Evolutionary conservation across 306 rosid species (phyloP), one percentile per base, ranked within the genome.

Genomic region (Sicyos edulis): DNA sequence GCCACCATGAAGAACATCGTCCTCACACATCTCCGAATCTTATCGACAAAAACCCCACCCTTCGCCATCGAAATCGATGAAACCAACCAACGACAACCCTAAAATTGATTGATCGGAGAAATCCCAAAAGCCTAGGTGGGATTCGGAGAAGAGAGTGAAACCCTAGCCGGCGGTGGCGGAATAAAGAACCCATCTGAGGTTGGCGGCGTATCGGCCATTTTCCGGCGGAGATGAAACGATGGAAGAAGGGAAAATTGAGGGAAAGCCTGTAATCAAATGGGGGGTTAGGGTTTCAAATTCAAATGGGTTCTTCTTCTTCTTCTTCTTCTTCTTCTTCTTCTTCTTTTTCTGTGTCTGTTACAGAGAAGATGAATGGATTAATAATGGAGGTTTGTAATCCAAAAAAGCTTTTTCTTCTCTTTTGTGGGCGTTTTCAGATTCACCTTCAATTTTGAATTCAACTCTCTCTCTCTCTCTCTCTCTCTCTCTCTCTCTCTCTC

Each of bases 1-100:
- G 88, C 91, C 77, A 88, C 85, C 80, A 92, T 88, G 81, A 92
- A 92, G 79, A 88, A 89, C 79, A 85, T 73, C 85, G 96, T 92
- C 82, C 95, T 76, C 16, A 86, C 34, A 70, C 88, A 88, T 79
- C 97, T 85, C 68, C 88, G 70, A 67, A 75, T 66, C 88, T 90
- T 85, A 83, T 89, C 96, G 22, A 88, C 51, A 71, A 84, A 88
- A 55, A 78, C 79, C 14, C 95, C 88, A 72, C 92, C 96, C 80
- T 86, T 89, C 76, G 91, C 95, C 97, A 91, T 91, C 37, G 40
- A 59, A 59, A 2, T 32, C 50, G 64, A 24, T 22, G 37, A 53
- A 8, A 29, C 42, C 56, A 83, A 74, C 76, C 77, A 42, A 55
- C 77, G 3, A 26, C 29, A 54, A 34, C 73, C 61, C 57, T 47